These are phyloP conservation scores for Lipomyces kockii DNA, from an alignment of 805 yeast species.

Conservation along the genomic window DNA sequence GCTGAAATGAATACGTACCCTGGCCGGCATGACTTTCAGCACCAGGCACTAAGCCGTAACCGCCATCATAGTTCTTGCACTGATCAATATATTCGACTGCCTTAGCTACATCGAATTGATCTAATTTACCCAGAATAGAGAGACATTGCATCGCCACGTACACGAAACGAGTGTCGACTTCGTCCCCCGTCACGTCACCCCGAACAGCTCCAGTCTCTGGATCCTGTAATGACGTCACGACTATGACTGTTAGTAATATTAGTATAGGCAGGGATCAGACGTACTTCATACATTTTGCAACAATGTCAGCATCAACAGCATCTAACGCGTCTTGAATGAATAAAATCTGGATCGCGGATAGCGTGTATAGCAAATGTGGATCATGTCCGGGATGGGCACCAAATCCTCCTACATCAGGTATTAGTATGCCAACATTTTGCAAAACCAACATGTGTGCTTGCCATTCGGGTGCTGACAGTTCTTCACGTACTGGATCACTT, in stretches of 20 bases:
- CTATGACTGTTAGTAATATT: constrained; percentile 12
- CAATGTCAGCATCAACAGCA: constrained; percentile 43
- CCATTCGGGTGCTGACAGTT: constrained; percentile 59
- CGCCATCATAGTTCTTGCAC: constrained; percentile 94
- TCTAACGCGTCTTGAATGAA: constrained; percentile 66
- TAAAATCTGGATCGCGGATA: constrained; percentile 84
- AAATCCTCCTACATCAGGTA: constrained; percentile 68
- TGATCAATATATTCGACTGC: constrained; percentile 66
- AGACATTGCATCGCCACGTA: constrained; percentile 79
- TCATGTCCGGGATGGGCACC: constrained; percentile 91
- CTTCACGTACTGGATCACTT: constrained; percentile 69
- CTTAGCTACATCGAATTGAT: constrained; percentile 54
- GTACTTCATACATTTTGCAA: constrained; percentile 48
- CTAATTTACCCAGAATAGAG: constrained; percentile 67
- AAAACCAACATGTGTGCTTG: constrained; percentile 2
- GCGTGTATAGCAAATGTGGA: constrained; percentile 80
- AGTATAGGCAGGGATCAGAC: neutral
- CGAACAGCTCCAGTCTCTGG: constrained; percentile 60
- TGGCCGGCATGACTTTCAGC: constrained; percentile 96
- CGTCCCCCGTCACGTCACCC: constrained; percentile 73
- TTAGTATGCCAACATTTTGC: neutral
- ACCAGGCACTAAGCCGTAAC: constrained; percentile 91
- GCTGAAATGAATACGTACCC: constrained; percentile 39
- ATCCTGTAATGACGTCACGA: constrained; percentile 53
- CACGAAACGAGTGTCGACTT: constrained; percentile 88